Evolutionary conservation across 2,329 filamentous ascomycete species (phyloP), one percentile per base, ranked within the genome.

Genomic region (Cladophialophora exuberans): DNA sequence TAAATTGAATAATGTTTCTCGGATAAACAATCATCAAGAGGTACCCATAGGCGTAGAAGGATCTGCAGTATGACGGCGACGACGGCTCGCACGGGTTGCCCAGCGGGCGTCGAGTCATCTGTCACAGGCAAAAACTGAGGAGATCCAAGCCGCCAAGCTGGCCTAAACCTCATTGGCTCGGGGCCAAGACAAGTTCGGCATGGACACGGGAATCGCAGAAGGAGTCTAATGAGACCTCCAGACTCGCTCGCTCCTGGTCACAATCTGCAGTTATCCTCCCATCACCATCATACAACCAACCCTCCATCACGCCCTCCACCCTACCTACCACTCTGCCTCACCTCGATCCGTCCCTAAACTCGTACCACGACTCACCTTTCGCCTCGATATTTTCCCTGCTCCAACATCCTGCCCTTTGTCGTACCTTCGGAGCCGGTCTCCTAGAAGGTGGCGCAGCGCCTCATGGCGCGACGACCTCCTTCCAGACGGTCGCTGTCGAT

Each of bases 391-490:
- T n/a, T 11, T 49, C 15, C 22, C n/a, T n/a, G n/a, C n/a, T n/a
- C n/a, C n/a, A n/a, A n/a, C n/a, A n/a, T 18, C 38, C 30, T 20
- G 41, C 11, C 50, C 26, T 17, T 46, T 18, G 30, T 30, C 25
- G 39, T 30, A 26, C 45, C 30, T 15, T 43, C 20, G 42, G 45
- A 44, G 45, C 26, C 39, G 47, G 53, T 31, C 45, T 45, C 53
- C 49, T 50, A 51, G 49, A 56, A 44, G 55, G 58, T 61, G 58
- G 55, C 58, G 58, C 58, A 55, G 58, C 58, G 51, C 58, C 60
- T n/a, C 49, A 60, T 60, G 57, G 60, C 60, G 58, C 57, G 53
- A 54, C 60, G 54, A 57, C 54, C 57, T 53, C 47, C 54, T 45
- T 56, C 49, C 44, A 39, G 36, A 25, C 47, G 45, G 13, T 56